phyloP scores from a whole-genome alignment of 176 grass and related monocot species.

The Typha latifolia region DNA sequence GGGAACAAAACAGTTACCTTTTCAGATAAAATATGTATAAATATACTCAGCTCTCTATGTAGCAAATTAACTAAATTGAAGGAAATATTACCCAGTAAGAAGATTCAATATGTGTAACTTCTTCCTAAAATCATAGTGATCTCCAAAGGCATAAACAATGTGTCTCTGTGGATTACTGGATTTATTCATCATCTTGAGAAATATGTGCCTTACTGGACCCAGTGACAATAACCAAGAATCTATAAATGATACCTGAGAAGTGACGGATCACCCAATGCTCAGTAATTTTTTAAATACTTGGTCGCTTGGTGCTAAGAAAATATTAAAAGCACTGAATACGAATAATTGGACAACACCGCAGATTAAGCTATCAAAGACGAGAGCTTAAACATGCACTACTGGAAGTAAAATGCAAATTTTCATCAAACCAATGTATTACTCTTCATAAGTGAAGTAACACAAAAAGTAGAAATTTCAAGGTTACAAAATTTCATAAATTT shows the following conservation, averaged over 20 bases:
- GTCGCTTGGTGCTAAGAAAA: too few species aligned
- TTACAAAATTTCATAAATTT: not conserved
- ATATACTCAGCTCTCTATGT: not conserved
- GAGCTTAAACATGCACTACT: not conserved
- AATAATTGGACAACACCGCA: not conserved
- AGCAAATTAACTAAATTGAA: not conserved
- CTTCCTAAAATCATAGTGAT: conserved; percentile 68
- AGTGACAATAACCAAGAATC: conserved; percentile 81
- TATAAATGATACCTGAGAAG: conserved; percentile 75
- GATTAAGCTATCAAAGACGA: not conserved
- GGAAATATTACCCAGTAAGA: conserved; percentile 58
- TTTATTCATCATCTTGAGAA: conserved; percentile 61
- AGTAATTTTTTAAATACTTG: not conserved
- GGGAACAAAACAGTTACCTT: not conserved
- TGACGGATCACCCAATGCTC: conserved; percentile 1
- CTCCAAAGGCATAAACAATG: conserved; percentile 49
- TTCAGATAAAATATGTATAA: not conserved
- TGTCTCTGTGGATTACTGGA: conserved; percentile 45
- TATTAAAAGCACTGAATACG: too few species aligned
- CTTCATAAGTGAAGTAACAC: not conserved
- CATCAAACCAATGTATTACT: not conserved
- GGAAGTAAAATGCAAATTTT: not conserved
- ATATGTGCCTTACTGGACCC: conserved; percentile 31
- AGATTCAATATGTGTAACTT: conserved; percentile 79
- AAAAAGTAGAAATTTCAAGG: not conserved